Evolutionary conservation across 2,329 filamentous ascomycete species (phyloP).

Genomic region (Phialophora expanda): DNA sequence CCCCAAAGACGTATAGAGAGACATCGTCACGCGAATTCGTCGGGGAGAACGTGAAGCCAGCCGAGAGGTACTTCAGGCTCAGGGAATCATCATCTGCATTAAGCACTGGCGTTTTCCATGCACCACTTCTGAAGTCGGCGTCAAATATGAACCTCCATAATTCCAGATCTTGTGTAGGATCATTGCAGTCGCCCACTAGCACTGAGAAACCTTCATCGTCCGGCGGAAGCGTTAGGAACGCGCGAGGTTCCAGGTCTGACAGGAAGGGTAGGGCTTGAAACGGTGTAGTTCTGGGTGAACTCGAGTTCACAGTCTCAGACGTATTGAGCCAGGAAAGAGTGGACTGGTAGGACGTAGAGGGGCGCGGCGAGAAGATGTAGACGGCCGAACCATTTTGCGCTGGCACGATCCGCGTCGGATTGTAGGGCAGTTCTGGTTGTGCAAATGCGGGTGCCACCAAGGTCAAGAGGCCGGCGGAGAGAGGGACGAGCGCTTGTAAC

Average conservation of each 20-base stretch:
- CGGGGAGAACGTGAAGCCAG: slow-evolving; percentile 71
- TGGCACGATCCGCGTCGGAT: slow-evolving; percentile 73
- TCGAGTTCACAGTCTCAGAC: slow-evolving; percentile 60
- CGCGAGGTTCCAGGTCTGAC: slow-evolving; percentile 52
- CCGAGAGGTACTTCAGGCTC: slow-evolving; percentile 63
- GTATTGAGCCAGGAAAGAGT: slow-evolving; percentile 70
- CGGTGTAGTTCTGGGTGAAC: slow-evolving; percentile 50
- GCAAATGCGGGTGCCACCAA: slow-evolving; percentile 41
- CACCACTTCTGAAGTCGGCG: slow-evolving; percentile 54
- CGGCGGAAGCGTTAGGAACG: slow-evolving; percentile 66
- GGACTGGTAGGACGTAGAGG: slow-evolving; percentile 51
- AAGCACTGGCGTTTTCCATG: slow-evolving; percentile 57
- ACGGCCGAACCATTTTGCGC: slow-evolving; percentile 60
- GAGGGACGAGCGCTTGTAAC: slow-evolving; percentile 21
- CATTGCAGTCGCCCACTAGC: slow-evolving; percentile 73
- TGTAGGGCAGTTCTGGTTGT: slow-evolving; percentile 72
- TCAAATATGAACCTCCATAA: slow-evolving; percentile 71
- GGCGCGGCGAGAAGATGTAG: slow-evolving; percentile 71
- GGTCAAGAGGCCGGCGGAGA: slow-evolving; percentile 28
- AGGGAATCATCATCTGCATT: slow-evolving; percentile 45
- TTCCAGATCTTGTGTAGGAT: slow-evolving; percentile 55
- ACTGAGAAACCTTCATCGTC: slow-evolving; percentile 72
- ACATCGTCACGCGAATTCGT: slow-evolving; percentile 59
- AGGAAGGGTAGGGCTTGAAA: slow-evolving; percentile 67
- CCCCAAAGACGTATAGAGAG: slow-evolving; percentile 77